A percentile compares a stretch with the other conserved stretches of the same genome.
phyloP scores from a whole-genome alignment of 2,329 filamentous ascomycete genomes.

The Ceratocystis destructans region DNA sequence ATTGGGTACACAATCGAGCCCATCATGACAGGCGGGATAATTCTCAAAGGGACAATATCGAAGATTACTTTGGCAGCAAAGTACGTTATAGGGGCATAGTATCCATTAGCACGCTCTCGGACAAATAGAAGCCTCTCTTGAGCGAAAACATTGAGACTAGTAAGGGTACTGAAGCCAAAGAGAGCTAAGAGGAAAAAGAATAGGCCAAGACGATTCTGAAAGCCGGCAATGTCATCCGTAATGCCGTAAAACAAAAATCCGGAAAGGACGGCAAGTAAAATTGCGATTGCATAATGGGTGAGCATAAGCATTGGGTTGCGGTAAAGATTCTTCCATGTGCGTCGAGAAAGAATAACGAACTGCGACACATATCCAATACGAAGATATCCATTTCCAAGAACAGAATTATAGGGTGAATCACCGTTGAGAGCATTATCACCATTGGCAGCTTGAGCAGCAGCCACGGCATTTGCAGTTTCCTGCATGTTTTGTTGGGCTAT shows the following conservation, averaged over 20 bases:
- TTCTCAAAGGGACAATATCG: slow-evolving; percentile 84
- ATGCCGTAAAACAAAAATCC: slow-evolving; percentile 94
- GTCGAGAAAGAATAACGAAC: slow-evolving; percentile 74
- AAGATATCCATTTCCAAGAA: slow-evolving; percentile 64
- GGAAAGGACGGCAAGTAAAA: slow-evolving; percentile 82
- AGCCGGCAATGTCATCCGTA: slow-evolving; percentile 89
- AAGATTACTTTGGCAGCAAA: slow-evolving; percentile 96
- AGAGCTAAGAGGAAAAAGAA: slow-evolving; percentile 96
- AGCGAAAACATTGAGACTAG: slow-evolving; percentile 85
- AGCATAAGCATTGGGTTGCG: slow-evolving; percentile 97
- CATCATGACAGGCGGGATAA: slow-evolving; percentile 89
- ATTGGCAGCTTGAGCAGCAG: slow-evolving; percentile 53
- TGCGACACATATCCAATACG: slow-evolving; percentile 69
- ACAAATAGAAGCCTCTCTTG: slow-evolving; percentile 83
- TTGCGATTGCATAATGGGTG: slow-evolving; percentile 94
- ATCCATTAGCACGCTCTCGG: slow-evolving; percentile 87
- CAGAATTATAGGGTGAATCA: slow-evolving; percentile 32
- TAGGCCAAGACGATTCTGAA: slow-evolving; percentile 90
- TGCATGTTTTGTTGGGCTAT: slow-evolving; percentile 61
- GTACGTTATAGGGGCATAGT: slow-evolving; percentile 88
- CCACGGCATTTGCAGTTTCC: slow-evolving; percentile 61
- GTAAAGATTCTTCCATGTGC: slow-evolving; percentile 96
- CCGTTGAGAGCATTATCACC: slow-evolving; percentile 36
- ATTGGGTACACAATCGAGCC: slow-evolving; percentile 95
- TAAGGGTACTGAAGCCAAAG: slow-evolving; percentile 93